phyloP scores from a whole-genome alignment of 2,329 filamentous ascomycete genomes.

The Cylindrodendrum hubeiense region DNA sequence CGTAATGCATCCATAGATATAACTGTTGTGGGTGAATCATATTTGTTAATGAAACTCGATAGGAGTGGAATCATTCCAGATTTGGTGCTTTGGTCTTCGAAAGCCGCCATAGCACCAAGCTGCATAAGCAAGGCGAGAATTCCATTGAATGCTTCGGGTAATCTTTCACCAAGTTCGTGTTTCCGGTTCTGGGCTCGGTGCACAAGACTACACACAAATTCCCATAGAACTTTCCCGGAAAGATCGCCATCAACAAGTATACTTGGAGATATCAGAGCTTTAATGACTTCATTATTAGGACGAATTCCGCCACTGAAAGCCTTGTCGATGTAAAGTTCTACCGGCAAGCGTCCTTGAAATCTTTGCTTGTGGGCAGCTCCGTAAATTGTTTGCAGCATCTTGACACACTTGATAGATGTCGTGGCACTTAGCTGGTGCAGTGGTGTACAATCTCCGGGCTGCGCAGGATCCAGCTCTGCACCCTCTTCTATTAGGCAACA shows the following conservation, averaged over 20 bases:
- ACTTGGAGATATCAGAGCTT: neutral
- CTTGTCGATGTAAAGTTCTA: neutral
- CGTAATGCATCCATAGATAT: neutral
- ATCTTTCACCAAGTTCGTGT: neutral
- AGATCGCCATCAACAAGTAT: too few relatives aligned
- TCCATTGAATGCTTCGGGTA: neutral
- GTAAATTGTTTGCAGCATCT: neutral
- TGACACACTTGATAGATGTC: neutral
- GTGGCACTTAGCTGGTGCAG: neutral
- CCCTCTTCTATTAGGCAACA: neutral
- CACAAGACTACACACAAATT: neutral
- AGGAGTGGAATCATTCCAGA: neutral
- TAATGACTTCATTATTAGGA: neutral
- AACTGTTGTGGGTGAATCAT: rapidly evolving
- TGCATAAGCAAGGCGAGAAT: neutral
- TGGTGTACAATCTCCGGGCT: neutral
- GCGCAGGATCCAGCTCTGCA: neutral
- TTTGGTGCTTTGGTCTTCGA: neutral
- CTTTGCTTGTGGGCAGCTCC: neutral
- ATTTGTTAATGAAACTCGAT: neutral
- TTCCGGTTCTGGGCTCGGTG: neutral
- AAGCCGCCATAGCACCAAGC: neutral
- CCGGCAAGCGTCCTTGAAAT: neutral
- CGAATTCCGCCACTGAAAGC: neutral
- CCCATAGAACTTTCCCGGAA: neutral